These are phyloP conservation scores for Zancudomyces culisetae DNA, from an alignment of 371 early-diverging fungal species.

Conservation along the genomic window DNA sequence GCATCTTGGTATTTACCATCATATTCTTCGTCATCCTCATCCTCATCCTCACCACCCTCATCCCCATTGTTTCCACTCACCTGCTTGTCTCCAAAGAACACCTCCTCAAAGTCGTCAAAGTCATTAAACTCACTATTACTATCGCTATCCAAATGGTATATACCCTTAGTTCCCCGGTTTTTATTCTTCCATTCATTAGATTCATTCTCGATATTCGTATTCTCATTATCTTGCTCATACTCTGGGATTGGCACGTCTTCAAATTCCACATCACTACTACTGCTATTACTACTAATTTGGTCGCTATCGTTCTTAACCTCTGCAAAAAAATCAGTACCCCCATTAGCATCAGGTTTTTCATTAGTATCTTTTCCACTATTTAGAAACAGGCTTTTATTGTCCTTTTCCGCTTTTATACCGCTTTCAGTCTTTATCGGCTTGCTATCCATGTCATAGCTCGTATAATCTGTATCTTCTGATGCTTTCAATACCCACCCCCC, in stretches of 20 bases:
- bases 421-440: neutral
- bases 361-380: too few relatives aligned
- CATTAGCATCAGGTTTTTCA: too few relatives aligned
- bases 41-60: neutral
- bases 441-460: neutral
- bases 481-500: conserved; percentile 33
- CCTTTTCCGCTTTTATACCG: neutral
- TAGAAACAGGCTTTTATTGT: conserved; percentile 4
- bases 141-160: too few relatives aligned
- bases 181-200: too few relatives aligned
- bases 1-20: too few relatives aligned
- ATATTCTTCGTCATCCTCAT: neutral
- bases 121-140: too few relatives aligned
- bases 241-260: conserved; percentile 1
- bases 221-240: neutral
- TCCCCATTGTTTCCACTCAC: neutral
- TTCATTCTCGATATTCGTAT: too few relatives aligned
- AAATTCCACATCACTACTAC: neutral
- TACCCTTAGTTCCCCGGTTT: too few relatives aligned
- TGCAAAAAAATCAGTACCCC: conserved; percentile 8
- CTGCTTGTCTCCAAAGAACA: too few relatives aligned
- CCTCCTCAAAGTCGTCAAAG: too few relatives aligned
- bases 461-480: conserved; percentile 6
- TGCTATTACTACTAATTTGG: neutral
- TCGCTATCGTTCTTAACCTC: conserved; percentile 7